Base-by-base conservation (phyloP, 352 stramenopile species). In the Pythium aristosporum region DNA sequence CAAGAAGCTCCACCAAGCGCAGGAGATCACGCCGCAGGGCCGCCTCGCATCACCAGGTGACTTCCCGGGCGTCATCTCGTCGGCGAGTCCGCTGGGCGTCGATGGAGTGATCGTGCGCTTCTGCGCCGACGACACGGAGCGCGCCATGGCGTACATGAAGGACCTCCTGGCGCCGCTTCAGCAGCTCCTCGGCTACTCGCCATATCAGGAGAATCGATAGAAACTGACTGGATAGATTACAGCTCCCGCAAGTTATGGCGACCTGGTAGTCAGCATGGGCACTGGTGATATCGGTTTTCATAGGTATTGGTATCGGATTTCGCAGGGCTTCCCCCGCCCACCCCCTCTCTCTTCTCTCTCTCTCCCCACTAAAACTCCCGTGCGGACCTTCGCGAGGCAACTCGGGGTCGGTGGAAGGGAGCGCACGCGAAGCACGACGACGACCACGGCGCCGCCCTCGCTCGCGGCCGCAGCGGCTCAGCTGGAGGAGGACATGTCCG, bases 131-230 rank as follows among this genome's bases (percentile, higher is more conserved):
- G 81, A 89, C 52, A 76, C 76, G 3, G 87, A 95, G 61, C 74
- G 61, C 37, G 74, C 76, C 8, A 80, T 89, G 71, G 72, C 62
- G 16, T 93, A 84, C 56, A 72, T 92, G 32, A 79, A 79, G 56
- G 70, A 68, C 13, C 77, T 91, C 64, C 64, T 95, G 5, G 68
- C 70, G 15, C 80, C 83, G 9, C 69, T 95, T 10, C 66, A 74
- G 20, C 66, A 81, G 23, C 55, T 81, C 21, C 72, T 94, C 7
- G 87, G 87, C 9, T 82, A 87, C 51, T 70, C 69, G 59, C 81
- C 82, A 9, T 95, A 82, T 61, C 78, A 92, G 48, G 83, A 93
- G 50, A 92, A 90, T 66, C 80, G 87, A 12, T 95, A 72, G 63
- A 50, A 32, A 50, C n/a, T 47, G n/a, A 47, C 41, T 30, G 44